Percentiles rank a stretch among this genome's conserved stretches.
phyloP scores from a whole-genome alignment of 2,329 filamentous ascomycete genomes.

The Neocucurbitaria cava region DNA sequence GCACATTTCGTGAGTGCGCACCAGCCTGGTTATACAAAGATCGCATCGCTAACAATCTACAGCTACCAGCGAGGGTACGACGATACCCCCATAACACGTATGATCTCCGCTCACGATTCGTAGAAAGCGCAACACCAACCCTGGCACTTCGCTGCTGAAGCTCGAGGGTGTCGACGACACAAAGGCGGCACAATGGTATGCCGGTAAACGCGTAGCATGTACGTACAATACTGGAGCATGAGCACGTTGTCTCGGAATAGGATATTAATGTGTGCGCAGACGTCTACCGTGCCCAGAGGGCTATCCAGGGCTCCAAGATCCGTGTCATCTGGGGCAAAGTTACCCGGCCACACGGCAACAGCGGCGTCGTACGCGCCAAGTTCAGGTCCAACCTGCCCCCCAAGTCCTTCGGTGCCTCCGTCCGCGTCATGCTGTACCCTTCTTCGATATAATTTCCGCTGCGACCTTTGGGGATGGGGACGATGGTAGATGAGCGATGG shows the following conservation, averaged over 20 bases:
- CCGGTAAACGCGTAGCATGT: constrained; percentile 96
- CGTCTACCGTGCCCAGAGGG: constrained; percentile 94
- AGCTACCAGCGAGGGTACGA: constrained; percentile 77
- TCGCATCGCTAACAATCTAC: constrained; percentile 53
- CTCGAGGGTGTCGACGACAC: constrained; percentile 97
- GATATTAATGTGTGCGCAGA: constrained; percentile 46
- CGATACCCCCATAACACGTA: constrained; percentile 11
- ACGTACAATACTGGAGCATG: constrained; percentile 17
- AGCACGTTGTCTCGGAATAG: neutral
- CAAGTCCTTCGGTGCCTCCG: constrained; percentile 85
- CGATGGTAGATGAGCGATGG: constrained; percentile 34
- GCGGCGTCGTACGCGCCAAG: constrained; percentile 95
- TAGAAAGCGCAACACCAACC: constrained; percentile 85
- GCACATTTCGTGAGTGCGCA: constrained; percentile 90
- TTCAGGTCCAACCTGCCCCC: constrained; percentile 96
- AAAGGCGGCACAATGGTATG: constrained; percentile 89
- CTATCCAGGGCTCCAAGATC: constrained; percentile 98
- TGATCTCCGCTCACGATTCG: constrained; percentile 22
- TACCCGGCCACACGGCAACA: constrained; percentile 96
- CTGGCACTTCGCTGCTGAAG: constrained; percentile 92
- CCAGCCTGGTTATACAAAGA: constrained; percentile 8
- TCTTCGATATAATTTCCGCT: constrained; percentile 82
- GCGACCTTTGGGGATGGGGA: constrained; percentile 33
- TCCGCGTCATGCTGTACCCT: constrained; percentile 97
- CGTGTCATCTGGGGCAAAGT: constrained; percentile 96